These are phyloP conservation scores for Emergomyces pasteurianus DNA, from an alignment of 2,329 filamentous ascomycete species.

Conservation along the genomic window DNA sequence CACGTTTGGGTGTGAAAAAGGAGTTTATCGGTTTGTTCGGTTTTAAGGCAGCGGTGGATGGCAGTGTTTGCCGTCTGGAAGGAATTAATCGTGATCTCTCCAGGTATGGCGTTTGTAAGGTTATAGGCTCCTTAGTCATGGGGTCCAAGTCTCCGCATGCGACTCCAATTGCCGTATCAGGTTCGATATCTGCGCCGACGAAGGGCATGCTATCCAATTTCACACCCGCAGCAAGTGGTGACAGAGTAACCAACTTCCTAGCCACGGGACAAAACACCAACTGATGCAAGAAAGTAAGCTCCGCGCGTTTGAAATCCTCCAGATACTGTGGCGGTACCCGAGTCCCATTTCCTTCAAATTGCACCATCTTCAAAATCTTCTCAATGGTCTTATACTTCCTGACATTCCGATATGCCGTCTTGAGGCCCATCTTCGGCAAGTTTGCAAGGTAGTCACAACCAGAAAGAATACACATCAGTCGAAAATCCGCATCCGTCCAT, in stretches of 20 bases:
- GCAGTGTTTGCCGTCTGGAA: conserved; percentile 29
- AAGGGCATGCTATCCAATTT: conserved; percentile 63
- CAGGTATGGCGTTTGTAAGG: conserved; percentile 23
- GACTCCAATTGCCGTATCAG: conserved; percentile 58
- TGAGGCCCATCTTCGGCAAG: conserved; percentile 75
- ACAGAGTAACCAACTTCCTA: conserved; percentile 63
- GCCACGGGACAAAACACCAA: conserved; percentile 78
- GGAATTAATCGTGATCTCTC: conserved; percentile 24
- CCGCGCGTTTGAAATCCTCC: conserved; percentile 69
- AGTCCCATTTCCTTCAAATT: conserved; percentile 71
- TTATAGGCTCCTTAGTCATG: conserved; percentile 63
- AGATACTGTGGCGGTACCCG: conserved; percentile 71
- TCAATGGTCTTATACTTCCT: conserved; percentile 84
- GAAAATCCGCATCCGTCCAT: conserved; percentile 85
- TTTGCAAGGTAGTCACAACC: conserved; percentile 91
- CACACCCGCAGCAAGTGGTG: conserved; percentile 49
- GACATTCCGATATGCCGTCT: conserved; percentile 83
- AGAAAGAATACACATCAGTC: conserved; percentile 90
- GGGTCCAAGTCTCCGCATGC: conserved; percentile 77
- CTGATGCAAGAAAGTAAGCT: conserved; percentile 87
- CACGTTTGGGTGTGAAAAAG: conserved; percentile 54
- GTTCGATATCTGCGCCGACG: conserved; percentile 62
- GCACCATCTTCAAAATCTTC: conserved; percentile 65
- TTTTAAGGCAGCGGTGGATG: conserved; percentile 43
- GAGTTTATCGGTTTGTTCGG: conserved; percentile 49